Base-by-base conservation (phyloP, 176 grass and related monocot species). In the Oropetium thomaeum region DNA sequence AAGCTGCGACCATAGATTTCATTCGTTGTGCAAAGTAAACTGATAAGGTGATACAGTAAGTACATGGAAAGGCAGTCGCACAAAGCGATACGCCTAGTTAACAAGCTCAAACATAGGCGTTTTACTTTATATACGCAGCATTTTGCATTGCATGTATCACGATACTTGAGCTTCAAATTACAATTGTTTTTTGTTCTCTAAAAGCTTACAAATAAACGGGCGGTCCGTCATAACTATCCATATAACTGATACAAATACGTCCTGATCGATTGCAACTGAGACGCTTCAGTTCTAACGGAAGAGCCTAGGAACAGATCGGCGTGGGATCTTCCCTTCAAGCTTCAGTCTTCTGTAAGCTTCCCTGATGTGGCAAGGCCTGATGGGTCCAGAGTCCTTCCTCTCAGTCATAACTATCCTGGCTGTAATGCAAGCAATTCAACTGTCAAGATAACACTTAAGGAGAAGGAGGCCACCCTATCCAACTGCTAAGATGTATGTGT, bases 311-410 rank as follows among this genome's bases (percentile, higher is more conserved):
- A 95, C 87, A 34, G 96, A 88, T 51, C 73, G 75, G 53, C 69
- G 75, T 3, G 87, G 89, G 67, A 89, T 88, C 72, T 94, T 95
- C 44, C 91, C 91, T 87, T 92, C 84, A 52, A 95, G 86, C 73
- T 89, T 99, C 76, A 99, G 27, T 75, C 96, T 86, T 88, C 96
- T 79, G 75, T 82, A 99, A 28, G 96, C 76, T 89, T 99, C 89
- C 80, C 89, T 90, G 30, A 99, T 84, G 54, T 99, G 96, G 73
- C 89, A 92, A 45, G 96, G 92, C 76, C 92, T 99, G 78, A 99
- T 92, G 23, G 96, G 87, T 57, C 92, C 96, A 67, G 82, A 90
- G 69, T 99, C 85, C 29, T 99, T 90, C 78, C 87, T 87, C 77
- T 92, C 96, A 27, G 40, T 83, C 96, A 96, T 92, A 41, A 99